Percentiles rank a stretch among this genome's conserved stretches.
Evolutionary conservation across 2,329 filamentous ascomycete genomes (phyloP).

Genomic region (Sphaceloma murrayae): DNA sequence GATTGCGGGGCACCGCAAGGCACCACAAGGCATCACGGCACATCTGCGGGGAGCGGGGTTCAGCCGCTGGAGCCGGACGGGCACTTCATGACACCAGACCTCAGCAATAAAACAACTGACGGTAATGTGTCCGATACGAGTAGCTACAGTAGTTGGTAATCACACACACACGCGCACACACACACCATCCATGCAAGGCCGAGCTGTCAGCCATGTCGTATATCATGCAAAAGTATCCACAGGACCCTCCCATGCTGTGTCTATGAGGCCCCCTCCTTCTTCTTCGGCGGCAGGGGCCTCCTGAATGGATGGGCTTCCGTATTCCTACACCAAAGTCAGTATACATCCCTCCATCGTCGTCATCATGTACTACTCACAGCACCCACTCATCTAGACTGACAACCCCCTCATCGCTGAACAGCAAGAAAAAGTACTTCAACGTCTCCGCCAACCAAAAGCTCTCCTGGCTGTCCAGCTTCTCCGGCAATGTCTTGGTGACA

Average conservation of each 20-base stretch:
- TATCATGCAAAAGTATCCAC: conserved; percentile 11
- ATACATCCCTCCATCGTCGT: background rate
- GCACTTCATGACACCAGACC: too few species aligned
- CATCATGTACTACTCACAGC: conserved; percentile 31
- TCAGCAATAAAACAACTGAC: too few species aligned
- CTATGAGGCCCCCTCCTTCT: background rate
- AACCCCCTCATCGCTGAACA: conserved; percentile 60
- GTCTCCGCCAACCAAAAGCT: conserved; percentile 86
- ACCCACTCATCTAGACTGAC: conserved; percentile 61
- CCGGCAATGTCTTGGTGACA: conserved; percentile 41
- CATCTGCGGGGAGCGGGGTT: too few species aligned
- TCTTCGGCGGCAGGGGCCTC: conserved; percentile 24
- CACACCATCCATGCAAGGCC: background rate
- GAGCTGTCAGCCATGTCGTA: conserved; percentile 11
- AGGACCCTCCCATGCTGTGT: background rate
- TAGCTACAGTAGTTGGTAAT: too few species aligned
- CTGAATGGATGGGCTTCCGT: conserved; percentile 46
- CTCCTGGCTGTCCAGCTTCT: conserved; percentile 59
- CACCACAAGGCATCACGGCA: too few species aligned
- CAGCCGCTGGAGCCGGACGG: too few species aligned
- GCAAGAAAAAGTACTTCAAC: conserved; percentile 81
- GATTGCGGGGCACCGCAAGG: too few species aligned
- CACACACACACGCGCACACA: background rate
- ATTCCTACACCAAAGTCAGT: conserved; percentile 37
- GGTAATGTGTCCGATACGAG: too few species aligned